phyloP scores from a whole-genome alignment of 768 basidiomycete species.

The Leucogyrophana mollusca region DNA sequence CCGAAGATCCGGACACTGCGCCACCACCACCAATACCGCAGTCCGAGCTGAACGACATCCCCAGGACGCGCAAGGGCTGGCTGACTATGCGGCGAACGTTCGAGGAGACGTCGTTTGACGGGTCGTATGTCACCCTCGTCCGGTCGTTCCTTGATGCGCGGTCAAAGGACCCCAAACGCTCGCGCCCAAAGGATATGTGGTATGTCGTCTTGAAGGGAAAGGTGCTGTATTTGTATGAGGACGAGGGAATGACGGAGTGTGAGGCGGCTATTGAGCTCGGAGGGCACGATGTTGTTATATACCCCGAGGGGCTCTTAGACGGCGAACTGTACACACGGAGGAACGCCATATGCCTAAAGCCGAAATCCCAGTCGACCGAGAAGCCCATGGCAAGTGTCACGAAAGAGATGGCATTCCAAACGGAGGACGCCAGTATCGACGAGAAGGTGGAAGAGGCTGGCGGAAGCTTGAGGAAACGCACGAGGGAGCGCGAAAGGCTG shows the following conservation, averaged over 20 bases:
- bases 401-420: constrained; percentile 47
- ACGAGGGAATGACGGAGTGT: constrained; percentile 88
- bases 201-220: constrained; percentile 90
- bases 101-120: constrained; percentile 60
- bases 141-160: constrained; percentile 78
- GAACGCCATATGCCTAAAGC: constrained; percentile 80
- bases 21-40: constrained; percentile 27
- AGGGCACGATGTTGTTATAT: constrained; percentile 73
- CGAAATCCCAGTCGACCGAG: constrained; percentile 37
- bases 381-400: constrained; percentile 48
- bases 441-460: constrained; percentile 39
- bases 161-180: constrained; percentile 80
- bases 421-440: constrained; percentile 19
- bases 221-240: constrained; percentile 91
- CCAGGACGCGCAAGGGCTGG: constrained; percentile 75
- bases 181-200: constrained; percentile 90
- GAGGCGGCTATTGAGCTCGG: constrained; percentile 87
- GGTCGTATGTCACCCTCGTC: constrained; percentile 77
- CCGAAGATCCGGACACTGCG: constrained; percentile 26
- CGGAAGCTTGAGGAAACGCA: constrained; percentile 41
- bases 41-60: constrained; percentile 47
- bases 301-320: constrained; percentile 71
- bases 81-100: constrained; percentile 80
- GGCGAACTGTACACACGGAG: constrained; percentile 91
- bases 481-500: constrained; percentile 37